phyloP scores from a whole-genome alignment of 257 asterid genomes.

The Fraxinus anomala region DNA sequence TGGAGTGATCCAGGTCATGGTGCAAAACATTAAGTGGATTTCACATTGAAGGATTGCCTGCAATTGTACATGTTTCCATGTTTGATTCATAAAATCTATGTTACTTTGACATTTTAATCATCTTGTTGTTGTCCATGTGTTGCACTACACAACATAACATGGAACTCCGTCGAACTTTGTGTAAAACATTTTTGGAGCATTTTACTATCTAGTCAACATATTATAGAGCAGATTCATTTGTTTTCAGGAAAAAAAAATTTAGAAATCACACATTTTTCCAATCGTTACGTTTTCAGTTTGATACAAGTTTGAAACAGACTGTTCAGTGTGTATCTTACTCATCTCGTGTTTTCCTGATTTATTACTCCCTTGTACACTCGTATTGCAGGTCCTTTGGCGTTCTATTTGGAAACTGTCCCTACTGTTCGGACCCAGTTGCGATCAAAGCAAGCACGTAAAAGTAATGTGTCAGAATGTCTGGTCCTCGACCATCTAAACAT shows the following conservation, averaged over 20 bases:
- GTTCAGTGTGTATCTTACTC: neutral
- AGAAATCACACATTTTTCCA: neutral
- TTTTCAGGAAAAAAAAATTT: neutral
- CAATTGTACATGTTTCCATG: neutral
- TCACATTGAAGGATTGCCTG: neutral
- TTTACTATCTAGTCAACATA: neutral
- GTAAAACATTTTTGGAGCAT: neutral
- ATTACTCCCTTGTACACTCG: neutral
- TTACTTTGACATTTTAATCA: neutral
- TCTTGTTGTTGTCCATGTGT: neutral
- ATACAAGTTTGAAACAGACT: neutral
- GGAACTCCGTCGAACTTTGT: neutral
- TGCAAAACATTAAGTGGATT: neutral
- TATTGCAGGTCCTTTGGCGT: conserved; percentile 59
- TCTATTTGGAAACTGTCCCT: conserved; percentile 70
- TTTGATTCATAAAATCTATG: neutral
- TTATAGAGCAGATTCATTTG: neutral
- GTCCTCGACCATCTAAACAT: no score
- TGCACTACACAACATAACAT: neutral
- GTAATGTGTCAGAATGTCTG: conserved; percentile 8
- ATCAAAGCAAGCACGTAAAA: conserved; percentile 50
- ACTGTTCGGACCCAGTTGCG: conserved; percentile 72
- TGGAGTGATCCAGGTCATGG: neutral
- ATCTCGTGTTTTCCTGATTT: conserved; percentile 9
- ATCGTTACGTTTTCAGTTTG: neutral